Evolutionary conservation across 805 yeast genomes (phyloP), one percentile per base, ranked within the genome.

Genomic region (Wickerhamiella galacta): DNA sequence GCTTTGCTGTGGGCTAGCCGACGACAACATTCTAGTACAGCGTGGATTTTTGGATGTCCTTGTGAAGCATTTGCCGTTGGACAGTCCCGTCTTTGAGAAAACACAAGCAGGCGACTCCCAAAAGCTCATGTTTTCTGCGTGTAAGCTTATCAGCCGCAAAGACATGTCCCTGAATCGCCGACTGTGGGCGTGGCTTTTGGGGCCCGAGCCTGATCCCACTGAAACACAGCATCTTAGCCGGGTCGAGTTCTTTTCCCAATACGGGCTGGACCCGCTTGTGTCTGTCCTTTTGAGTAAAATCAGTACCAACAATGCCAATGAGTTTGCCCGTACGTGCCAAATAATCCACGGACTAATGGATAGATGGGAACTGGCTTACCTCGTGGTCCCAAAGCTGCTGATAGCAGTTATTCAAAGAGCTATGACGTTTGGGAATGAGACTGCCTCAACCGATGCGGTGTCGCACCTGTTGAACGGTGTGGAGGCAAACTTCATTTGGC

Each of bases 91-190:
- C 47, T 78, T 18, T 68, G 66, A 29, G 44, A 50, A 2, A 39
- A 72, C 8, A 58, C 53, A 70, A 1, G 44, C 54, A 0, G 56
- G 61, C 4, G 93, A 82, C 45, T 64, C 68, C 30, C 66, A 68
- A 39, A 44, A 66, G 20, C 54, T 83, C 24, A 51, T 82, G 12
- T 61, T 72, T 7, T 75, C 83, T 24, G 66, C 82, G 17, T 54
- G 63, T 8, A 28, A 28, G 4, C 72, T 85, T 0, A 75, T 90
- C 2, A 57, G 82, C 28, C 70, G 76, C 28, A 75, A 74, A 44
- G 99, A 90, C 53, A 82, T 90, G 95, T 82, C 95, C 6, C 63
- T 90, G 38, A 90, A 90, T 52, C 66, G 98, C 53, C 66, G 99
- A 45, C 62, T 90, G 15, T 85, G 96, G 95, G 74, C 67, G 38